Conservation (phyloP, 2,329 filamentous ascomycete genomes). For the Chrysoporthe cubensis region DNA sequence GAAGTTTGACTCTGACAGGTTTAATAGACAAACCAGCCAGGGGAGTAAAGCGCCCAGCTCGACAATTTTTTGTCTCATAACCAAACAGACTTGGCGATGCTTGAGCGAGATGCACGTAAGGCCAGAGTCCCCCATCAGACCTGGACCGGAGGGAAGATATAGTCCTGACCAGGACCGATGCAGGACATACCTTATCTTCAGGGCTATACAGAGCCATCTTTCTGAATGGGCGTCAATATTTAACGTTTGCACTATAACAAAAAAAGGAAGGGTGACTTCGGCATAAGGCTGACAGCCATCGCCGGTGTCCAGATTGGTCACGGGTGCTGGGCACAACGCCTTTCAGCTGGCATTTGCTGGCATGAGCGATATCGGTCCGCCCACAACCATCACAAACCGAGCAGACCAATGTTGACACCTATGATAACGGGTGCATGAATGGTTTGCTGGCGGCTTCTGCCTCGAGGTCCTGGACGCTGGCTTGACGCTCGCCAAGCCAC, state of each 20-base stretch:
- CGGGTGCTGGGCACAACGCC: neutral
- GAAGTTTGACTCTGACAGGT: neutral
- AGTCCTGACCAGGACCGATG: constrained; percentile 7
- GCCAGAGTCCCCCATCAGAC: neutral
- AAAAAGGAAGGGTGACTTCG: neutral
- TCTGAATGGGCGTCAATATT: neutral
- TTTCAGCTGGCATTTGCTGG: constrained; percentile 4
- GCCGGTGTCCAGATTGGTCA: neutral
- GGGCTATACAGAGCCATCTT: neutral
- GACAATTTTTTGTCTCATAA: no score
- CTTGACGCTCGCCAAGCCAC: constrained; percentile 1
- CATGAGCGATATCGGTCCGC: constrained; percentile 12
- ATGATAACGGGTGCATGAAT: neutral
- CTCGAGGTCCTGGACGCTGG: neutral
- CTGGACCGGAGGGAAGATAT: neutral
- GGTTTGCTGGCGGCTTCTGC: neutral
- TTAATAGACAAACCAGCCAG: neutral
- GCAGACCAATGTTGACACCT: neutral
- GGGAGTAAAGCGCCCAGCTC: neutral
- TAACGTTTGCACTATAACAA: neutral
- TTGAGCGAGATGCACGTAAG: neutral
- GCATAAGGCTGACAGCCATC: constrained; percentile 11
- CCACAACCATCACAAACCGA: neutral
- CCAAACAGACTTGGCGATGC: neutral
- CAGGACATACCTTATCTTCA: constrained; percentile 3